These are phyloP conservation scores for Casuarina cunninghamiana DNA, from an alignment of 306 rosid species.

Conservation along the genomic window DNA sequence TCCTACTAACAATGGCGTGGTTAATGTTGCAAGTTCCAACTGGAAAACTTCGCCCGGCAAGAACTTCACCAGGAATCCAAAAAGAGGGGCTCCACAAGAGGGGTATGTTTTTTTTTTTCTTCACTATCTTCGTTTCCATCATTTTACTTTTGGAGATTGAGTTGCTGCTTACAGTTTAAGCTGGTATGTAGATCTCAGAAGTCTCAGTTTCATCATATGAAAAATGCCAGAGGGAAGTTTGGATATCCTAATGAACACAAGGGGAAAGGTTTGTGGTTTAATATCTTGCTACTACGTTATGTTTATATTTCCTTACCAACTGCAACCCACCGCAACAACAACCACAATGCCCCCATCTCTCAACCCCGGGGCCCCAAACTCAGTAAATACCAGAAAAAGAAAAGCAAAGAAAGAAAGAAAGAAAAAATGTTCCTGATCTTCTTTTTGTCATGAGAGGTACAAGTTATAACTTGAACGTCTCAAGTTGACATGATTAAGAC, in stretches of 20 bases:
- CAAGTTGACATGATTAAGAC: background rate
- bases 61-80: slow-evolving; percentile 49
- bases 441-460: background rate
- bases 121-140: background rate
- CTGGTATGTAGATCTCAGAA: no score
- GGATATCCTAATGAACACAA: slow-evolving; percentile 37
- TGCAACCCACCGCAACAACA: no score
- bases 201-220: background rate
- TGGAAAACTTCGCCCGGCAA: slow-evolving; percentile 50
- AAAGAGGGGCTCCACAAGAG: slow-evolving; percentile 16
- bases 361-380: no score
- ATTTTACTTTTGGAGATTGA: slow-evolving; percentile 15
- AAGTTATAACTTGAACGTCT: background rate
- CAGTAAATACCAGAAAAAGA: no score
- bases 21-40: slow-evolving; percentile 41
- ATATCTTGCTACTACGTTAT: slow-evolving; percentile 12
- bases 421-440: background rate
- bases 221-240: slow-evolving; percentile 47
- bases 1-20: background rate
- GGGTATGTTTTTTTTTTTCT: slow-evolving; percentile 32
- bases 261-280: slow-evolving; percentile 62
- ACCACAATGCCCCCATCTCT: no score
- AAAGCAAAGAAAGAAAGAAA: background rate
- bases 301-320: background rate
- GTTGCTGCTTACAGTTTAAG: slow-evolving; percentile 6